Evolutionary conservation across 352 stramenopile genomes (phyloP).

Genomic region (Phytopythium vexans): DNA sequence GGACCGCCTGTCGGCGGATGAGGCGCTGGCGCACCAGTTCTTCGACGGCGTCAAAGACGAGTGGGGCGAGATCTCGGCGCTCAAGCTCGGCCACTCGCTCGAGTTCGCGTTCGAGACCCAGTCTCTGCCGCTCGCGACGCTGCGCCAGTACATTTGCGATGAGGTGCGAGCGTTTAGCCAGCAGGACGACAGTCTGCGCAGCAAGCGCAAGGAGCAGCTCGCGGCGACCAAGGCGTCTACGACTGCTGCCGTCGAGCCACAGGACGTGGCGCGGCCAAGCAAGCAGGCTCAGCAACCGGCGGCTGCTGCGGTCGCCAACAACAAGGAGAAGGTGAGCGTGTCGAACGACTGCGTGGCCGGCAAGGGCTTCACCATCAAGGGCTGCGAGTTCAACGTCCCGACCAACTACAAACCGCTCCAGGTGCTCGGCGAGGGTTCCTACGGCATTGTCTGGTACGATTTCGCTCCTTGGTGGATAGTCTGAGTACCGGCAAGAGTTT

Average conservation of each 20-base stretch:
- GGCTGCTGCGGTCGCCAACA: too few relatives aligned
- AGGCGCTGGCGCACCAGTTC: conserved; percentile 87
- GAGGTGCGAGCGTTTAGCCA: conserved; percentile 66
- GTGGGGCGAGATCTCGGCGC: conserved; percentile 64
- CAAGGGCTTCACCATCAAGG: conserved; percentile 76
- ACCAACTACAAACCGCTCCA: conserved; percentile 78
- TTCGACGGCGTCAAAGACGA: conserved; percentile 89
- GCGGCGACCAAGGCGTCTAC: conserved; percentile 9
- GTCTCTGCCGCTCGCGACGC: conserved; percentile 59
- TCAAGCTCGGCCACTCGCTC: conserved; percentile 69
- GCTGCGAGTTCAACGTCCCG: conserved; percentile 83
- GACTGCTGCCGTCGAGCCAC: too few relatives aligned
- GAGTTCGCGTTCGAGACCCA: conserved; percentile 83
- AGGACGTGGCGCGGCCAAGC: too few relatives aligned
- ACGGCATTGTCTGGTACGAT: conserved; percentile 88
- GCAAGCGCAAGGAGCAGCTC: conserved; percentile 21
- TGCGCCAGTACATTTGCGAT: conserved; percentile 79
- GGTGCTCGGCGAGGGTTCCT: conserved; percentile 89
- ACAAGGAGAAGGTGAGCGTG: conserved; percentile 8
- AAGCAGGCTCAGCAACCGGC: too few relatives aligned
- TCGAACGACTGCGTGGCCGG: conserved; percentile 58
- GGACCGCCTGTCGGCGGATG: conserved; percentile 86
- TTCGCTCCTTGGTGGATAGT: neutral
- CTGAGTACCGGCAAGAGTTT: too few relatives aligned
- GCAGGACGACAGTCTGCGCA: conserved; percentile 21